Evolutionary conservation across 2,329 filamentous ascomycete genomes (phyloP).

Genomic region (Aureobasidium sp.): DNA sequence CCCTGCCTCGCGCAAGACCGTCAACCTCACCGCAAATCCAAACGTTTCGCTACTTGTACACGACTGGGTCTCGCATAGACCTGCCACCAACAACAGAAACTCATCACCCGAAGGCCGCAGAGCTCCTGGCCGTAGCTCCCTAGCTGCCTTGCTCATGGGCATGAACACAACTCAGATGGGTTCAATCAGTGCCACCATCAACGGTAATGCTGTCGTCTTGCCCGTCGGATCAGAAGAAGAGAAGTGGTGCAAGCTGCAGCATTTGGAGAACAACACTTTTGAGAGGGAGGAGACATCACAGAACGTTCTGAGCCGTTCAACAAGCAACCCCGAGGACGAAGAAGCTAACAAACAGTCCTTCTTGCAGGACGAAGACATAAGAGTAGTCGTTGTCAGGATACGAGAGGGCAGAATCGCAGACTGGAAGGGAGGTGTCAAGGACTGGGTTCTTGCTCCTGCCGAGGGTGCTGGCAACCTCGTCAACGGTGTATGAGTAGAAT

Average conservation of each 20-base stretch:
- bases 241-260: conserved; percentile 69
- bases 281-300: conserved; percentile 19
- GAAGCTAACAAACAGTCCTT: conserved; percentile 53
- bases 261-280: conserved; percentile 80
- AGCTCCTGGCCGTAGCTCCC: conserved; percentile 44
- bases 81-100: conserved; percentile 59
- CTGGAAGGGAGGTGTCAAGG: conserved; percentile 88
- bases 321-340: conserved; percentile 16
- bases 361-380: conserved; percentile 72
- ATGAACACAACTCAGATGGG: conserved; percentile 83
- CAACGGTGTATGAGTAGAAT: background rate
- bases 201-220: conserved; percentile 72
- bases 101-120: conserved; percentile 40
- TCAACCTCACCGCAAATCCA: conserved; percentile 75
- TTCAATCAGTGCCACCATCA: conserved; percentile 88
- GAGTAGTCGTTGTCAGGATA: conserved; percentile 80
- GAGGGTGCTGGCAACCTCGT: background rate
- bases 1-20: conserved; percentile 66
- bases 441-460: conserved; percentile 46
- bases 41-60: conserved; percentile 92
- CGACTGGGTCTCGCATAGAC: conserved; percentile 93
- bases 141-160: conserved; percentile 78
- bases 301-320: conserved; percentile 1
- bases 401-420: conserved; percentile 81
- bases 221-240: conserved; percentile 71